Percentiles rank a stretch among this genome's conserved stretches.
Evolutionary conservation across 495 filamentous ascomycete species (phyloP).

Genomic region (Annulohypoxylon moriforme): DNA sequence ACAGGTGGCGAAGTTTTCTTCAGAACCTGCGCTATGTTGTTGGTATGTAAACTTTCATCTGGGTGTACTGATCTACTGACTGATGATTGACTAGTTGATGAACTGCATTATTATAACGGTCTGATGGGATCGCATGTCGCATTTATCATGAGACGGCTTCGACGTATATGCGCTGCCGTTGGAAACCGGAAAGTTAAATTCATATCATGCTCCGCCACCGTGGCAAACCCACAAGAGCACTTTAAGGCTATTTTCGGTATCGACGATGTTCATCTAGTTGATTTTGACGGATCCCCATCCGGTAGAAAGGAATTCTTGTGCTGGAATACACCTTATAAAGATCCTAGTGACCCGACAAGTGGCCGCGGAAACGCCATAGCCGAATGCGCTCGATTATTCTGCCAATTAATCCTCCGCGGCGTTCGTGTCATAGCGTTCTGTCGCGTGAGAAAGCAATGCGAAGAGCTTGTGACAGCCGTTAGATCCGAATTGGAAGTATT

Average conservation of each 20-base stretch:
- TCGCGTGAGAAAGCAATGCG: constrained; percentile 85
- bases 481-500: constrained; percentile 78
- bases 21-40: constrained; percentile 92
- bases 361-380: constrained; percentile 84
- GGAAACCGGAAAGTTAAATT: constrained; percentile 92
- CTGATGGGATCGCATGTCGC: constrained; percentile 94
- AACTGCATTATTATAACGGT: constrained; percentile 97
- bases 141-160: constrained; percentile 90
- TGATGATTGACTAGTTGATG: constrained; percentile 63
- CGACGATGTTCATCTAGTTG: constrained; percentile 76
- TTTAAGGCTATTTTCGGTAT: constrained; percentile 96
- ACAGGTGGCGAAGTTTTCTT: constrained; percentile 87
- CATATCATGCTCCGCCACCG: constrained; percentile 96
- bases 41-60: constrained; percentile 54
- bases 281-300: constrained; percentile 93
- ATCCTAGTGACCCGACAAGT: constrained; percentile 84
- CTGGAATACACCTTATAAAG: constrained; percentile 98
- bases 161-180: constrained; percentile 89
- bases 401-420: constrained; percentile 87
- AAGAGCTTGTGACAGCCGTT: constrained; percentile 83
- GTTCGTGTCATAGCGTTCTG: constrained; percentile 96
- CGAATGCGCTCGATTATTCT: constrained; percentile 90
- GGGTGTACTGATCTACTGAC: not conserved
- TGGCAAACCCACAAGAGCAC: constrained; percentile 92
- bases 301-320: constrained; percentile 96